Evolutionary conservation across 1,139 yeast genomes (phyloP).

Genomic region (Geotrichum fermentans): DNA sequence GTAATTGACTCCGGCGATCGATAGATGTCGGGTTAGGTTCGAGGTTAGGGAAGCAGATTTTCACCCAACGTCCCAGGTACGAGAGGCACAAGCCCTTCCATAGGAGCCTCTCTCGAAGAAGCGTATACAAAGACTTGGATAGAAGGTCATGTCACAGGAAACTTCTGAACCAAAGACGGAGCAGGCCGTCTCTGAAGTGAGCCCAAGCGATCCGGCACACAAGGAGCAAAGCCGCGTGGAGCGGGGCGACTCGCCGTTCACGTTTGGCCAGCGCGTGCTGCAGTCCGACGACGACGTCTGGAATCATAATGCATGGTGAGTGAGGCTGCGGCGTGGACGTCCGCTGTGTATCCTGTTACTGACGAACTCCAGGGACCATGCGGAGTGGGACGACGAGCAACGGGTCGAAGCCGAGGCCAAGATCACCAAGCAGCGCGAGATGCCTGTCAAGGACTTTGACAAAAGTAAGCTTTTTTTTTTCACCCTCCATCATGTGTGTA

Average conservation of each 20-base stretch:
- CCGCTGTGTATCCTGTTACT: background rate
- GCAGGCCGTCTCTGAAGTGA: background rate
- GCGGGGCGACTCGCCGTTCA: slow-evolving; percentile 81
- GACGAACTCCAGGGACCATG: slow-evolving; percentile 86
- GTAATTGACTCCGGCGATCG: too few relatives aligned
- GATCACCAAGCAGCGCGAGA: slow-evolving; percentile 67
- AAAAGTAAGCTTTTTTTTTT: slow-evolving; percentile 42
- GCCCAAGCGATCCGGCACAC: background rate
- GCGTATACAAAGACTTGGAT: too few relatives aligned
- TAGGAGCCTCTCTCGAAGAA: too few relatives aligned
- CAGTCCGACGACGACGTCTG: slow-evolving; percentile 71
- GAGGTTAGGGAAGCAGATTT: slow-evolving; percentile 1
- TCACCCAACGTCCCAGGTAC: background rate
- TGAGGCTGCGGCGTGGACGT: background rate
- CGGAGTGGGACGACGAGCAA: slow-evolving; percentile 95
- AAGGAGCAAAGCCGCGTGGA: slow-evolving; percentile 27
- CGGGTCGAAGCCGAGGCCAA: slow-evolving; percentile 66
- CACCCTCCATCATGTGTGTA: too few relatives aligned
- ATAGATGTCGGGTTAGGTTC: background rate
- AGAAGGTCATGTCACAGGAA: background rate
- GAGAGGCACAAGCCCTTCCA: too few relatives aligned
- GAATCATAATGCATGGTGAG: slow-evolving; percentile 81
- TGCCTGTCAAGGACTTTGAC: slow-evolving; percentile 83
- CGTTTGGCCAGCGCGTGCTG: slow-evolving; percentile 81
- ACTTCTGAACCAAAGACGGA: background rate